Evolutionary conservation across 257 asterid genomes (phyloP), one percentile per base, ranked within the genome.

Genomic region (Jacaranda copaia): DNA sequence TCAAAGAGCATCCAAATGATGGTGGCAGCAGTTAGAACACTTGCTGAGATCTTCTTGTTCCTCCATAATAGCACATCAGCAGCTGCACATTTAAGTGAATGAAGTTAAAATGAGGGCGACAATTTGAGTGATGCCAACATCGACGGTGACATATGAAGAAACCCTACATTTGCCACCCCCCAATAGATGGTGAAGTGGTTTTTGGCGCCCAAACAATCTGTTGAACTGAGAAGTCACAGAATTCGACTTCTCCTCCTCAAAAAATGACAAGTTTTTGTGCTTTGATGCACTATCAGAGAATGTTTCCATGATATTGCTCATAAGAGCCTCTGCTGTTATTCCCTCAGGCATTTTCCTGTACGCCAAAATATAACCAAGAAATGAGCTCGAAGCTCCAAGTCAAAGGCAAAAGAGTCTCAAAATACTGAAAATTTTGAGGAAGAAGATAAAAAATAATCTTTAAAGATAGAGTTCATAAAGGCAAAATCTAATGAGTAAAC

Each of bases 51-150:
- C 84, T 86, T 91, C 91, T 91, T 91, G 84, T 89, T 87, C 79
- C 96, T 91, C 96, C 96, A 91, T 53, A 91, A 79, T 52, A 91
- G 84, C 64, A 89, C 89, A 76, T 89, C 97, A 65, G 97, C 94
- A 84, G 97, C 97, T 91, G 79, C 72, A 70, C 35, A 75, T 57
- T 74, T n/a, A 5, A 53, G 42, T 43, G 52, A 32, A 42, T 5
- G 15, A 53, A 10, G 12, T 62, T 13, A 58, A 39, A 71, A 39
- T 4, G 6, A 5, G 42, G 39, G 57, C 8, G 13, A 14, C 5
- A 6, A 38, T 5, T 39, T 56, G n/a, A 18, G 0, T 35, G 55
- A 49, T n/a, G 4, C 55, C 18, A 51, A 39, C 15, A 63, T 9
- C 15, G 19, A 59, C 60, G 20, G 5, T 3, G 35, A 67, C 7